A percentile compares a stretch with the other conserved stretches of the same genome.
These are phyloP conservation scores for Talaromyces sp. DNA, from an alignment of 2,329 filamentous ascomycete species.

Conservation along the genomic window DNA sequence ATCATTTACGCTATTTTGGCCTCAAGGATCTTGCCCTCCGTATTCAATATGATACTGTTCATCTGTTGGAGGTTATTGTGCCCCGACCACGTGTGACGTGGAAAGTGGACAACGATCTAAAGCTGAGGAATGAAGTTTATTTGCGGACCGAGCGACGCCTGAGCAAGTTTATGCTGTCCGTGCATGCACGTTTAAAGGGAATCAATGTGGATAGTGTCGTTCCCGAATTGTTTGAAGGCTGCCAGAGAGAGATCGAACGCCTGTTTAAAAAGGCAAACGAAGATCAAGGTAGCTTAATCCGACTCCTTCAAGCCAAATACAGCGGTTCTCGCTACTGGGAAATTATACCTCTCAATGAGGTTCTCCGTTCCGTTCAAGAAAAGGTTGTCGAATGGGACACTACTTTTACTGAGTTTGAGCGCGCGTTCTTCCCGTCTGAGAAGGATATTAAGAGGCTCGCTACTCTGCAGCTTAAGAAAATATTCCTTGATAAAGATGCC, in stretches of 20 bases:
- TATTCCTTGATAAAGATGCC: constrained; percentile 85
- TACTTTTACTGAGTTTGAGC: constrained; percentile 86
- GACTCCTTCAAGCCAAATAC: constrained; percentile 84
- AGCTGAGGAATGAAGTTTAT: constrained; percentile 90
- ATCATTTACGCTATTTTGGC: constrained; percentile 92
- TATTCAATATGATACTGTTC: constrained; percentile 90
- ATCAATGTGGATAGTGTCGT: constrained; percentile 91
- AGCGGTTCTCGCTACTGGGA: constrained; percentile 96
- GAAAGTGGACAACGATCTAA: constrained; percentile 95
- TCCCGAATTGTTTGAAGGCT: constrained; percentile 81
- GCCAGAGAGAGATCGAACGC: constrained; percentile 77
- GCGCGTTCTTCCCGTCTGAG: constrained; percentile 88
- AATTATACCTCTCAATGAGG: constrained; percentile 87
- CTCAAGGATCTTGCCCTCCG: constrained; percentile 82
- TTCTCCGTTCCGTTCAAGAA: constrained; percentile 87
- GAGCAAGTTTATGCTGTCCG: constrained; percentile 83
- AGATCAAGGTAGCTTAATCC: constrained; percentile 73
- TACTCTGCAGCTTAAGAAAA: constrained; percentile 87
- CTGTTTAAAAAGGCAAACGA: constrained; percentile 79
- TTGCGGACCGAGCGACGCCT: constrained; percentile 78
- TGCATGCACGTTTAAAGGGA: constrained; percentile 78
- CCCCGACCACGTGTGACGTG: constrained; percentile 88
- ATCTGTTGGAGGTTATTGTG: constrained; percentile 91
- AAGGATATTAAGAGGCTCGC: constrained; percentile 94
- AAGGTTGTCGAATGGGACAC: constrained; percentile 93